Evolutionary conservation across 345 rosid species (phyloP), one percentile per base, ranked within the genome.

Genomic region (Hypericum androsaemum): DNA sequence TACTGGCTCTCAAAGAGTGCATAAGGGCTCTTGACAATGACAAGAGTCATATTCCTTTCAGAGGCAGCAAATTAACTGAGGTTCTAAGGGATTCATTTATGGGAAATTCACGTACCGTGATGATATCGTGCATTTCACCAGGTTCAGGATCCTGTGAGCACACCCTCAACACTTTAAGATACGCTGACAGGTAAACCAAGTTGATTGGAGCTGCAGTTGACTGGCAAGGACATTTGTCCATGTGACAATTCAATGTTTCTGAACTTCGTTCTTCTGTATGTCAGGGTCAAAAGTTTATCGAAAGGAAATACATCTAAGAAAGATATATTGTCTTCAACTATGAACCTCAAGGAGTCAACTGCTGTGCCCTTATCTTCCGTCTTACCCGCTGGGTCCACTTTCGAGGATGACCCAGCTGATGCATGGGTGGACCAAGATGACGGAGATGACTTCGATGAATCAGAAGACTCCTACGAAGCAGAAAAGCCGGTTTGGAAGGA

Each of bases 11-110:
- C 47, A 92, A 92, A 78, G 98, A 92, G 62, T 92, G 98, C 67
- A 92, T 92, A 14, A 81, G 98, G 76, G 98, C 98, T 64, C 96
- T 92, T 58, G 98, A 92, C 77, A 92, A 85, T 77, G 96, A 92
- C 69, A 95, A 88, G 77, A 89, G 89, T 62, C 98, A 88, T 69
- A 92, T 92, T 72, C 96, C 96, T 66, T 92, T 92, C 72, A 80
- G 98, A 73, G 98, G 98, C 65, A 92, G 98, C 66, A 92, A 88
- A 70, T 62, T 92, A 61, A 92, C 98, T 5, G 96, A 92, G 76
- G 98, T 88, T 68, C 80, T 92, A n/a, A 80, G 98, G 65, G 98
- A 92, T 77, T 92, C 98, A 13, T 92, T 92, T 53, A 76, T 88
- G 42, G 96, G 98, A 53, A 92, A 92, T 70, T 92, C 98, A 32